Base-by-base conservation (phyloP, 176 grass and related monocot genomes). In the Oryza coarctata region DNA sequence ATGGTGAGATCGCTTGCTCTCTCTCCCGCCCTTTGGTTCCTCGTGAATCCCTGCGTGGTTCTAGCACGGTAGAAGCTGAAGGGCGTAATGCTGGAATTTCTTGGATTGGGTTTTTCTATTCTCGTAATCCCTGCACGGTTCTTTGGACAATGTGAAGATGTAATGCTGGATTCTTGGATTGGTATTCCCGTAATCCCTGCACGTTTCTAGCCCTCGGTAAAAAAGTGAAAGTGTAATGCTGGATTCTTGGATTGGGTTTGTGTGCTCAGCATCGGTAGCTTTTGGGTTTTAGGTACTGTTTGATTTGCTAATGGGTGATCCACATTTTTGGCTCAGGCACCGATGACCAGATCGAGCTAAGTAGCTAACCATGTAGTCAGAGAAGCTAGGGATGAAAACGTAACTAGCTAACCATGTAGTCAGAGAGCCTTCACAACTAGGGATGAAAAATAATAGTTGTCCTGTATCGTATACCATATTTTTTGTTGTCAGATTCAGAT, bases 1-100 rank as follows among this genome's bases (percentile, higher is more conserved):
- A 87, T 98, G 96, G 94, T 94, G 45, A 65, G 64, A 65, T 15
- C 26, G 52, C 62, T 80, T 76, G 9, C 8, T n/a, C 28, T 32
- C 58, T 14, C 63, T 20, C 63, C 32, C 65, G 20, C 28, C 68
- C 27, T 74, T 80, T 1, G 17, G 9, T 70, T 47, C 68, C 39
- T 68, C 26, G 1, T 8, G 1, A 58, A 67, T 66, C 72, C 27
- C 27, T 36, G 8, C 12, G 0, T 13, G 29, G 18, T 34, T 15
- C 7, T 71, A 40, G 32, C 40, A 27, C 33, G 15, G 47, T 34
- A n/a, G 22, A 58, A 58, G 52, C 7, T 22, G 18, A 23, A 58
- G 8, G 47, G 52, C 7, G 52, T 58, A 9, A 22, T 58, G 52
- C 52, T 58, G 52, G 52, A 58, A n/a, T n/a, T 23, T 58, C 52